Base-by-base conservation (phyloP, 352 stramenopile genomes). In the Pythium aquatile region DNA sequence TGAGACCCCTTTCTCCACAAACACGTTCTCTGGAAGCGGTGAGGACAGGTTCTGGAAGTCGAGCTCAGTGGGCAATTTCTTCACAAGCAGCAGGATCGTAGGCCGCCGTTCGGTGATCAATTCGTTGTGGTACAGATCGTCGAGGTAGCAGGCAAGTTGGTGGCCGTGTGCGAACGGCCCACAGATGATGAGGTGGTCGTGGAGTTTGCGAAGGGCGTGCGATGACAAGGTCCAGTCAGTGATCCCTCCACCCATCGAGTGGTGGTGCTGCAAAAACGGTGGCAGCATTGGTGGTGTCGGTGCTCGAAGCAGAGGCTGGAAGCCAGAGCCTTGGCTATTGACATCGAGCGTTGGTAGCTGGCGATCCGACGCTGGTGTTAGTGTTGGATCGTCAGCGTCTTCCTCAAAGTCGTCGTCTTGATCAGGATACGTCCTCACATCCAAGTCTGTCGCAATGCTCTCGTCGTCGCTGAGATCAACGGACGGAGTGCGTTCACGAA, bases 141-240 rank as follows among this genome's bases (percentile, higher is more conserved):
- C 70, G 30, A 87, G 49, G 52, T 83, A 77, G 37, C 72, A 75
- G 17, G 75, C 70, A 35, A 86, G 56, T 35, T 81, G 74, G 30
- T 75, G 51, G 1, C 68, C 62, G 35, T 79, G 75, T 2, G 58
- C 68, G n/a, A 81, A 73, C 44, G 72, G 74, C 0, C 76, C 78
- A 40, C 74, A 81, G 53, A 87, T 81, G 60, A 82, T 72, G 28
- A 80, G 68, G 63, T 82, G 76, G 44, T 70, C 65, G 29, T 63
- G 63, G 17, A 85, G 58, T 2, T 65, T 73, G 17, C 61, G 46
- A n/a, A 74, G 57, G 3, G 42, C 30, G 11, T 46, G 58, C 1
- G 44, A 17, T 4, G 51, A n/a, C 16, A 78, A 30, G 20, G 55
- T 69, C 56, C 70, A 75, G 44, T 70, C 64, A 11, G 57, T 69